phyloP scores from a whole-genome alignment of 1,284 basidiomycete species.

The Anthracocystis panici-leucophaei region DNA sequence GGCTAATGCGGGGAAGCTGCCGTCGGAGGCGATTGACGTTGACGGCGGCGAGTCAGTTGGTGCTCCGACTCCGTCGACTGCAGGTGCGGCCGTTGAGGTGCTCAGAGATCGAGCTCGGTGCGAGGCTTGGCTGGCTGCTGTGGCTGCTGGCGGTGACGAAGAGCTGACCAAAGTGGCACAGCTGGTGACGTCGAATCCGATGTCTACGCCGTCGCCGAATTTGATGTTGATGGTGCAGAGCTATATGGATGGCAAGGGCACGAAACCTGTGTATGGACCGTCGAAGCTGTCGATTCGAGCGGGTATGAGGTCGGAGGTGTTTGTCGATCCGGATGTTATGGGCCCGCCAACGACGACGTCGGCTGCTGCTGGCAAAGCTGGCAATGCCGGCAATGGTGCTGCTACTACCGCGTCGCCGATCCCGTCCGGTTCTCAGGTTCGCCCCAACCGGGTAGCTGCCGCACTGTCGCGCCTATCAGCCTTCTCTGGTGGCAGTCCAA shows the following conservation, averaged over 20 bases:
- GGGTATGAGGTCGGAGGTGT: slow-evolving; percentile 11
- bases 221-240: slow-evolving; percentile 31
- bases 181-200: slow-evolving; percentile 26
- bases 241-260: slow-evolving; percentile 19
- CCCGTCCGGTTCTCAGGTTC: slow-evolving; percentile 10
- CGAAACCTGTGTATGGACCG: slow-evolving; percentile 11
- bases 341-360: slow-evolving; percentile 8
- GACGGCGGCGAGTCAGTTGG: slow-evolving; percentile 3
- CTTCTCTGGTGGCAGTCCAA: slow-evolving; percentile 29
- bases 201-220: slow-evolving; percentile 22
- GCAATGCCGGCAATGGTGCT: background rate
- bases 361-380: too few species aligned
- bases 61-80: slow-evolving; percentile 15
- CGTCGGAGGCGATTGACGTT: slow-evolving; percentile 20
- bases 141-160: slow-evolving; percentile 15
- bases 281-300: slow-evolving; percentile 31
- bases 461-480: slow-evolving; percentile 34
- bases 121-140: slow-evolving; percentile 21
- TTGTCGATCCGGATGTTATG: slow-evolving; percentile 38
- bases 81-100: slow-evolving; percentile 12
- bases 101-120: slow-evolving; percentile 4
- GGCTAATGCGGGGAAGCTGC: slow-evolving; percentile 2
- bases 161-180: slow-evolving; percentile 34
- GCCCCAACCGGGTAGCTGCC: slow-evolving; percentile 21
- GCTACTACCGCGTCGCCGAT: slow-evolving; percentile 10